These are phyloP conservation scores for Venturia carpophila DNA, from an alignment of 2,329 filamentous ascomycete species.

Conservation along the genomic window DNA sequence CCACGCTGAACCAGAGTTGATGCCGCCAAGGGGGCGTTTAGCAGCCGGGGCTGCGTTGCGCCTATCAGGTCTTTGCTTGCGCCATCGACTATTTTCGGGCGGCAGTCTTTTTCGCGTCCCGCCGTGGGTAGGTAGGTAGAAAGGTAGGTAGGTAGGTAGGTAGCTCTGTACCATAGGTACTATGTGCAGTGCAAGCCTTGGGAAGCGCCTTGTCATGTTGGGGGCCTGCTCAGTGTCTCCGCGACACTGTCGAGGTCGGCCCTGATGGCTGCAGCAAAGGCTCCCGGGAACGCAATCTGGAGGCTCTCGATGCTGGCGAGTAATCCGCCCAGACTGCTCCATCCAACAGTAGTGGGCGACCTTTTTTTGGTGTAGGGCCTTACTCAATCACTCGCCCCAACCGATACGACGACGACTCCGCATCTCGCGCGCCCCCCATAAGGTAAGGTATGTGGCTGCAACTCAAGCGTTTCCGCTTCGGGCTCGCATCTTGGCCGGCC, in stretches of 20 bases:
- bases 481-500: conserved; percentile 2
- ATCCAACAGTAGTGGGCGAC: neutral
- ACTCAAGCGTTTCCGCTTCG: conserved; percentile 7
- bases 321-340: neutral
- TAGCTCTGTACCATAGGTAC: too few relatives aligned
- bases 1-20: conserved; percentile 7
- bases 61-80: conserved; percentile 9
- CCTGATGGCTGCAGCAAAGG: neutral
- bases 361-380: neutral
- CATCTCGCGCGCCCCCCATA: neutral
- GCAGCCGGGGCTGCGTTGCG: neutral
- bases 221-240: neutral
- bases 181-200: neutral
- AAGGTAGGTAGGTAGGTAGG: too few relatives aligned
- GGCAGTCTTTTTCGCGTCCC: neutral
- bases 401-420: conserved; percentile 6
- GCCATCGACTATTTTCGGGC: conserved; percentile 10
- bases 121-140: neutral
- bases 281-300: neutral
- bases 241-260: neutral
- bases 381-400: neutral
- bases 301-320: neutral
- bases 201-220: conserved; percentile 4
- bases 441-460: neutral
- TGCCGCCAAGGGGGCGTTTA: neutral